Percentiles rank a stretch among this genome's conserved stretches.
phyloP scores from a whole-genome alignment of 2,329 filamentous ascomycete species.

The Coniella vitis region DNA sequence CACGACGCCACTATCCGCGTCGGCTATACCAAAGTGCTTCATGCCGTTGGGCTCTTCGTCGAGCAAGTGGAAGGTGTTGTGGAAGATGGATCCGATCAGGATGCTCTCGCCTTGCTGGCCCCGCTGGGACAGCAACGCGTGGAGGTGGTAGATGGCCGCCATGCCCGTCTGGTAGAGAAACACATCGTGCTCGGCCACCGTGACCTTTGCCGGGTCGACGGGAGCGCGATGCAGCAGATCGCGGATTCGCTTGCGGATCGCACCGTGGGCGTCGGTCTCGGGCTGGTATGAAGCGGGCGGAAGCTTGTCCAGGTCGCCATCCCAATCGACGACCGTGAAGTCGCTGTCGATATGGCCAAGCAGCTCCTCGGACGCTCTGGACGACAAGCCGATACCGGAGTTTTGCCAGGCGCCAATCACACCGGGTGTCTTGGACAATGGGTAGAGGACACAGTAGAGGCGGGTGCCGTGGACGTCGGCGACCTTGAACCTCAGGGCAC shows the following conservation, averaged over 20 bases:
- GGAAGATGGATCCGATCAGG: conserved; percentile 45
- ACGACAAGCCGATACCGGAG: conserved; percentile 39
- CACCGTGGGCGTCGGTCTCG: conserved; percentile 30
- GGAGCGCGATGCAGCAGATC: conserved; percentile 35
- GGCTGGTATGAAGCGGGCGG: conserved; percentile 34
- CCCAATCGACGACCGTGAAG: conserved; percentile 28
- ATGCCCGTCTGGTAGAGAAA: conserved; percentile 50
- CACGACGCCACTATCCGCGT: conserved; percentile 30
- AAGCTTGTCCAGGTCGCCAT: conserved; percentile 13
- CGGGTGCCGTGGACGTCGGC: conserved; percentile 36
- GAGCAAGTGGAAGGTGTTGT: conserved; percentile 41
- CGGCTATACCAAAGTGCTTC: conserved; percentile 42
- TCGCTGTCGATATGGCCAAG: conserved; percentile 28
- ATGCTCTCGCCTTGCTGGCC: conserved; percentile 31
- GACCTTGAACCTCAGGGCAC: conserved; percentile 31
- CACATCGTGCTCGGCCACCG: conserved; percentile 34
- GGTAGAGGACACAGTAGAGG: conserved; percentile 38
- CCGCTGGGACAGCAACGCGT: conserved; percentile 30
- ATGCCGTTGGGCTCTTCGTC: conserved; percentile 36
- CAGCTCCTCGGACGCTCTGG: conserved; percentile 38
- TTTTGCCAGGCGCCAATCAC: conserved; percentile 39
- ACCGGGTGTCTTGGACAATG: conserved; percentile 27
- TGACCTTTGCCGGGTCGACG: conserved; percentile 22
- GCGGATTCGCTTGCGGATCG: conserved; percentile 34
- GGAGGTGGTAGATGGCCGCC: conserved; percentile 40